Percentiles rank a stretch among this genome's conserved stretches.
These are phyloP conservation scores for Triangularia setosa DNA, from an alignment of 2,329 filamentous ascomycete species.

Conservation along the genomic window DNA sequence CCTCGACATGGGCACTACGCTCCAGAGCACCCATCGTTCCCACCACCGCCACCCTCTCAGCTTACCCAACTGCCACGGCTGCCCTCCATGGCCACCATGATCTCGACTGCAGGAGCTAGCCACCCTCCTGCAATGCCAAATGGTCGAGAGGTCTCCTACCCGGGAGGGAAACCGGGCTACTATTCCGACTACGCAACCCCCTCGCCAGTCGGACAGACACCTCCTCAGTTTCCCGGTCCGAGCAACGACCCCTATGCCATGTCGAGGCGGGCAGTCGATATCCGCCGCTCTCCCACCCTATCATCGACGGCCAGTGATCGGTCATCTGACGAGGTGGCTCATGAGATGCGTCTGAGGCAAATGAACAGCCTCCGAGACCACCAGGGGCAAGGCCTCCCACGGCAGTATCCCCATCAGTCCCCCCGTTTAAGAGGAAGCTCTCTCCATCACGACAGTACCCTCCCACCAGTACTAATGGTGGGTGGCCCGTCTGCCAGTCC, in stretches of 20 bases:
- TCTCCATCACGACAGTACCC: constrained; percentile 18
- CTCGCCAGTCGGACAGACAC: constrained; percentile 31
- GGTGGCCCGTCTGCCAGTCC: constrained; percentile 8
- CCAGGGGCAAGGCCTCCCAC: constrained; percentile 19
- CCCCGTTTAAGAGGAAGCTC: constrained; percentile 22
- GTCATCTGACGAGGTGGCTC: constrained; percentile 27
- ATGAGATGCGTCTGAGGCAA: constrained; percentile 24
- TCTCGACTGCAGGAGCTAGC: constrained; percentile 21
- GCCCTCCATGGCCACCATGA: constrained; percentile 29
- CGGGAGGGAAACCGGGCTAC: constrained; percentile 20
- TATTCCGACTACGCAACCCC: constrained; percentile 32
- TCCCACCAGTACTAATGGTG: constrained; percentile 8
- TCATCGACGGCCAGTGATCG: constrained; percentile 29
- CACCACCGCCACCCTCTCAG: constrained; percentile 16
- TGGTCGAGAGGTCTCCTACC: constrained; percentile 24
- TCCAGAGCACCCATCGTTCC: constrained; percentile 26
- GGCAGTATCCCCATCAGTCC: constrained; percentile 21
- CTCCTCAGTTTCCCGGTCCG: constrained; percentile 27
- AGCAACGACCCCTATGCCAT: constrained; percentile 24
- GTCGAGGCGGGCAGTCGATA: constrained; percentile 23
- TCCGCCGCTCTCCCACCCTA: constrained; percentile 28
- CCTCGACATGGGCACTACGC: constrained; percentile 29
- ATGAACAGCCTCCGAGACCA: constrained; percentile 21
- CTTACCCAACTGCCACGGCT: constrained; percentile 23
- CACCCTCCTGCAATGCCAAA: constrained; percentile 18